Conservation (phyloP, 164 flowering plant genomes). For the Nymphaea colorata region DNA sequence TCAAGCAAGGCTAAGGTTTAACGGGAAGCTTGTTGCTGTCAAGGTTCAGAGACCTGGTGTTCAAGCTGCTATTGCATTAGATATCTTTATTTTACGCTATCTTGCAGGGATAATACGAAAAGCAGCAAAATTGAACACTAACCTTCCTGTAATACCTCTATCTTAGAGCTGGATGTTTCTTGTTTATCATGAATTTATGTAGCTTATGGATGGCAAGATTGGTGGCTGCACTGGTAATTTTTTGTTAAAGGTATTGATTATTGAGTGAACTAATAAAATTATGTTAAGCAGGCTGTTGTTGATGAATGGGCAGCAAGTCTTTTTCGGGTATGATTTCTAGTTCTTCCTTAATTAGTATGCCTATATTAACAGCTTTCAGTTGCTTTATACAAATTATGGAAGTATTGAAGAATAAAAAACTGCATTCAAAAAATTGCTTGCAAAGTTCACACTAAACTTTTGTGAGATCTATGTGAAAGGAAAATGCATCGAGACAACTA, state of each 20-base stretch:
- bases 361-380: too few relatives aligned
- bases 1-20: slow-evolving; percentile 67
- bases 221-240: too few relatives aligned
- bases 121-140: slow-evolving; percentile 73
- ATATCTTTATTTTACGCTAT: slow-evolving; percentile 69
- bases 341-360: not conserved
- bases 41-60: slow-evolving; percentile 99
- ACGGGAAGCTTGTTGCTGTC: slow-evolving; percentile 77
- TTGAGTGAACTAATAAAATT: not conserved
- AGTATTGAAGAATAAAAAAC: too few relatives aligned
- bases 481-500: too few relatives aligned
- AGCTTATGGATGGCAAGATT: too few relatives aligned
- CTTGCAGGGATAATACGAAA: slow-evolving; percentile 52
- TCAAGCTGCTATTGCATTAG: slow-evolving; percentile 84
- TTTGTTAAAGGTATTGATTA: too few relatives aligned
- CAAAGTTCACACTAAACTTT: too few relatives aligned
- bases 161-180: not conserved
- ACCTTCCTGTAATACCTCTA: slow-evolving; percentile 61
- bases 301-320: slow-evolving; percentile 99
- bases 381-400: too few relatives aligned
- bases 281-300: slow-evolving; percentile 66
- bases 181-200: too few relatives aligned
- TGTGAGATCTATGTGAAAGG: too few relatives aligned
- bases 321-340: slow-evolving; percentile 57
- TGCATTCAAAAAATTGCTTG: too few relatives aligned